Conservation (phyloP, 1,284 basidiomycete species). For the Papiliotrema nemorosa region DNA sequence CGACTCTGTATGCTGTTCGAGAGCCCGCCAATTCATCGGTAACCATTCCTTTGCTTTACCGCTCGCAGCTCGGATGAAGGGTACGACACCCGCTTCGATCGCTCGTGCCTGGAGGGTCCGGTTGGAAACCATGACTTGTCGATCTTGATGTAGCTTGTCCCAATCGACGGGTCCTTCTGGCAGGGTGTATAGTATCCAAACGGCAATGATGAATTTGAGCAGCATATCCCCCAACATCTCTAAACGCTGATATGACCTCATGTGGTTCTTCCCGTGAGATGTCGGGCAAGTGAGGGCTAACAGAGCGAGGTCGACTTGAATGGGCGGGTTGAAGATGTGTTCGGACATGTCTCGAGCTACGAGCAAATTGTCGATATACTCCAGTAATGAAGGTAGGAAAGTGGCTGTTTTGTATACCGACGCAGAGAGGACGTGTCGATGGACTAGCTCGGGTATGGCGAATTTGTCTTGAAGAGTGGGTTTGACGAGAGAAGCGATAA, state of each 20-base stretch:
- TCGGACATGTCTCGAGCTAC: conserved; percentile 24
- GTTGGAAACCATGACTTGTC: conserved; percentile 31
- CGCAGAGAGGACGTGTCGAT: conserved; percentile 24
- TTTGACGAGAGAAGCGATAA: conserved; percentile 6
- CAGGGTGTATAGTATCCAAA: conserved; percentile 11
- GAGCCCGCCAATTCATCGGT: conserved; percentile 27
- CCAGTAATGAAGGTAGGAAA: conserved; percentile 20
- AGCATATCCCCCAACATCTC: conserved; percentile 44
- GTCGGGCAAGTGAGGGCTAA: conserved; percentile 25
- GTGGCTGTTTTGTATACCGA: conserved; percentile 23
- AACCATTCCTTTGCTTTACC: conserved; percentile 22
- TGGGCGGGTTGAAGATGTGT: conserved; percentile 9
- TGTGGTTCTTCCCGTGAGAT: neutral
- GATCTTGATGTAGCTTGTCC: conserved; percentile 13
- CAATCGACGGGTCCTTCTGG: conserved; percentile 9
- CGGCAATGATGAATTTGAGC: conserved; percentile 29
- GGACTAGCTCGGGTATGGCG: conserved; percentile 22
- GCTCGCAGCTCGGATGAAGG: conserved; percentile 26
- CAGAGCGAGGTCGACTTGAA: conserved; percentile 16
- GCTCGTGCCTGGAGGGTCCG: conserved; percentile 17
- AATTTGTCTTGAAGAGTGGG: conserved; percentile 2
- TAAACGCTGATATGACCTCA: conserved; percentile 33
- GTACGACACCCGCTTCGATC: conserved; percentile 21
- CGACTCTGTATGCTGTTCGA: neutral
- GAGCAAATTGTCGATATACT: conserved; percentile 24